Percentiles rank a stretch among this genome's conserved stretches.
These are phyloP conservation scores for Spergularia marina DNA, from an alignment of 148 eudicot genomes.

Conservation along the genomic window DNA sequence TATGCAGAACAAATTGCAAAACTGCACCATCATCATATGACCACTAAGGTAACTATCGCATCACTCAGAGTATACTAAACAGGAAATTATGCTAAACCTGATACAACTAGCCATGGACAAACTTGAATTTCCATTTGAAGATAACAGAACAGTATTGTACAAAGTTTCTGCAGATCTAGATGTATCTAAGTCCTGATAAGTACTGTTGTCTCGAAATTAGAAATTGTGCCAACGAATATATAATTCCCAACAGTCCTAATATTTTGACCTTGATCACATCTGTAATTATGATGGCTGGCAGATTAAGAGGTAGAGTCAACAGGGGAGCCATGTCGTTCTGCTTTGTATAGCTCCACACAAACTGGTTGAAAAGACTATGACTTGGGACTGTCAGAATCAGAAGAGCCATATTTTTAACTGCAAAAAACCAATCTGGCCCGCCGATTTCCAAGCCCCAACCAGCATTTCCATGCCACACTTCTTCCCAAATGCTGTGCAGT, in stretches of 20 bases:
- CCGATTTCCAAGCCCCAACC: constrained; percentile 95
- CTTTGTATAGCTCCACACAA: constrained; percentile 88
- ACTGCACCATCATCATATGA: too few species aligned
- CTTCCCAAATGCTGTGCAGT: constrained; percentile 78
- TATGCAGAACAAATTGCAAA: too few species aligned
- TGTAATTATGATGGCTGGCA: constrained; percentile 72
- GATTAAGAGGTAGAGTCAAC: constrained; percentile 82
- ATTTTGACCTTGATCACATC: constrained; percentile 88
- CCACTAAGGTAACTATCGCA: too few species aligned
- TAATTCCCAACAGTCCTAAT: constrained; percentile 81
- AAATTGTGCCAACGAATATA: constrained; percentile 87
- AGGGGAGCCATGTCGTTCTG: constrained; percentile 67
- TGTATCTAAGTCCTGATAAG: constrained; percentile 90
- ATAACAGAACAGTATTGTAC: constrained; percentile 26
- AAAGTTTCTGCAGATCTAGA: constrained; percentile 45
- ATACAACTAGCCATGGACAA: constrained; percentile 14
- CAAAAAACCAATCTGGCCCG: constrained; percentile 88
- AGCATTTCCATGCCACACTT: constrained; percentile 81
- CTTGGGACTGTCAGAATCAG: constrained; percentile 88
- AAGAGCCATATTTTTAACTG: constrained; percentile 87
- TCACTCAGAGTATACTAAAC: not conserved
- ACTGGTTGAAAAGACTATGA: constrained; percentile 84
- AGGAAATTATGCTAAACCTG: constrained; percentile 5
- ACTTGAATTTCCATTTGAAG: constrained; percentile 25
- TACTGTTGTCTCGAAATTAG: constrained; percentile 89